These are phyloP conservation scores for Deinandra increscens DNA, from an alignment of 129 eudicot species.

Conservation along the genomic window DNA sequence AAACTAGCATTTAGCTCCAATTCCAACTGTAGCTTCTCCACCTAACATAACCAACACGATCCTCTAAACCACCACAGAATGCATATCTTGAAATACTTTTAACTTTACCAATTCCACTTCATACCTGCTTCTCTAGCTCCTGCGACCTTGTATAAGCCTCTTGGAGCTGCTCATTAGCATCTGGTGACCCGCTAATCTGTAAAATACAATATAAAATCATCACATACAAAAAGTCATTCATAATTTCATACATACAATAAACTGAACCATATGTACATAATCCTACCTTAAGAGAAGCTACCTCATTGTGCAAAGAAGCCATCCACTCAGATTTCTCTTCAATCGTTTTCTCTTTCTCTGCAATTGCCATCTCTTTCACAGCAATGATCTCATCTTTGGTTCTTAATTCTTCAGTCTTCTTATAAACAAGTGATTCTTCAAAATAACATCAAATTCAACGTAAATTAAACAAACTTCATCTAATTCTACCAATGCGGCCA, in stretches of 20 bases:
- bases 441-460: not conserved
- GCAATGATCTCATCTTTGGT: constrained; percentile 52
- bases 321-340: constrained; percentile 52
- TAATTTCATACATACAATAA: not conserved
- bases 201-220: constrained; percentile 10
- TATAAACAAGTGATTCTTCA: constrained; percentile 54
- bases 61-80: not conserved
- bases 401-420: constrained; percentile 47
- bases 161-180: constrained; percentile 47
- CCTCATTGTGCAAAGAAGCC: constrained; percentile 46
- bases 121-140: constrained; percentile 71
- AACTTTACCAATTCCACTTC: not conserved
- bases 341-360: constrained; percentile 48
- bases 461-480: not conserved
- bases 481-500: not conserved
- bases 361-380: constrained; percentile 48
- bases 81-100: not conserved
- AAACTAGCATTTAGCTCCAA: constrained; percentile 45
- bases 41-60: constrained; percentile 32
- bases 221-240: not conserved
- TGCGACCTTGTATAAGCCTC: constrained; percentile 49
- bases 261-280: not conserved
- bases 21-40: constrained; percentile 54
- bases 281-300: constrained; percentile 55
- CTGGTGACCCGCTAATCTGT: constrained; percentile 53